Evolutionary conservation across 192 early-diverging fungal genomes (phyloP).

Genomic region (Backusella sp.): DNA sequence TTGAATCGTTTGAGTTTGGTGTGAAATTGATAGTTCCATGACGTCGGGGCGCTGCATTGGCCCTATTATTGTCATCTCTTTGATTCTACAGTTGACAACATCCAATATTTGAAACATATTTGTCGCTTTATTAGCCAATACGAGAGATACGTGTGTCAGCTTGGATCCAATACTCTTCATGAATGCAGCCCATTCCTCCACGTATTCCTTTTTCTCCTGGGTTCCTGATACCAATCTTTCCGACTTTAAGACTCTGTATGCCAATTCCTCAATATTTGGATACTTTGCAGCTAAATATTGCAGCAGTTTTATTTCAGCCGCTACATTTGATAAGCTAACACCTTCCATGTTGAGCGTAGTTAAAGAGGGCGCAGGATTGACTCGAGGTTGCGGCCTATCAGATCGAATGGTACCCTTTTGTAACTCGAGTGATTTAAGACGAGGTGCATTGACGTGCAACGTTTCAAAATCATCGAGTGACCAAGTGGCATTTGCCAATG

Average conservation of each 20-base stretch:
- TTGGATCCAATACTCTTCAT: background rate
- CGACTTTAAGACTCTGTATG: background rate
- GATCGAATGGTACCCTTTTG: background rate
- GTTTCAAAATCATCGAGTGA: background rate
- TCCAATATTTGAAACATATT: background rate
- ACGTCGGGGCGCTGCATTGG: background rate
- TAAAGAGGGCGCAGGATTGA: background rate
- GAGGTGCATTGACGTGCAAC: background rate
- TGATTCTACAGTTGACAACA: background rate
- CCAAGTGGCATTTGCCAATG: background rate
- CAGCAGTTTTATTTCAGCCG: background rate
- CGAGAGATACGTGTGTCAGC: background rate
- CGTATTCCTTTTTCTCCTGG: background rate
- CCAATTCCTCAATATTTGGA: background rate
- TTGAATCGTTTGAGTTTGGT: background rate
- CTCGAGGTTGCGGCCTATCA: background rate
- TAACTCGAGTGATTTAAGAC: background rate
- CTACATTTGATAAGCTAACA: background rate
- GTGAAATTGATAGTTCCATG: background rate
- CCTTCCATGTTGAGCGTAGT: background rate
- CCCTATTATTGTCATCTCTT: background rate
- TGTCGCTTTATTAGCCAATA: background rate
- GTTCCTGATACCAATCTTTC: background rate
- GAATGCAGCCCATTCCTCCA: background rate
- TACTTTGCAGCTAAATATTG: background rate